These are phyloP conservation scores for Aspergillus sp. DNA, from an alignment of 2,329 filamentous ascomycete genomes.

Conservation along the genomic window DNA sequence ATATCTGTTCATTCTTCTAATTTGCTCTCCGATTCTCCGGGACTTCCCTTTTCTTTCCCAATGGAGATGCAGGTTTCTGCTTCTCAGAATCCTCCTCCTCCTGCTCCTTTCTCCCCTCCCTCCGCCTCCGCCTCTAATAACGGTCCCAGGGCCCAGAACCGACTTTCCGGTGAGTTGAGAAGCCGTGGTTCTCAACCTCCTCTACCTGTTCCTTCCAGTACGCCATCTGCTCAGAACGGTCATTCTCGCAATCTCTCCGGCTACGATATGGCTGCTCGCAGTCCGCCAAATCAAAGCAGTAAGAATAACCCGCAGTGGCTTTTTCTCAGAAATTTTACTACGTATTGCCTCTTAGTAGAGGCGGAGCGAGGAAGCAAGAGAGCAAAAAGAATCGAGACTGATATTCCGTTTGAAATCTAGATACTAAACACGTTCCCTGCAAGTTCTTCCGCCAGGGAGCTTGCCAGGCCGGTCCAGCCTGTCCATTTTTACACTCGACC, in stretches of 20 bases:
- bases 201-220: conserved; percentile 32
- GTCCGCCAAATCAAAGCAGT: conserved; percentile 40
- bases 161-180: conserved; percentile 33
- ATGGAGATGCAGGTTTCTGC: conserved; percentile 17
- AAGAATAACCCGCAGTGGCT: conserved; percentile 22
- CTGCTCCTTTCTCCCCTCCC: conserved; percentile 12
- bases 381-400: background rate
- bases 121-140: conserved; percentile 6
- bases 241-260: conserved; percentile 36
- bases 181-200: conserved; percentile 24
- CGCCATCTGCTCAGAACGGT: conserved; percentile 30
- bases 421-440: conserved; percentile 95
- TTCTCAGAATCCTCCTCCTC: conserved; percentile 11
- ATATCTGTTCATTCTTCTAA: conserved; percentile 1
- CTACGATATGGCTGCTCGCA: conserved; percentile 41
- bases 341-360: background rate
- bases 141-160: conserved; percentile 18
- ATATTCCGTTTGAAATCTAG: conserved; percentile 40
- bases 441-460: conserved; percentile 97
- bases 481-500: conserved; percentile 92
- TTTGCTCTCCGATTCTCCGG: background rate
- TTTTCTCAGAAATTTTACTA: background rate
- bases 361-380: background rate
- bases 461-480: conserved; percentile 92
- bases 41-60: background rate